Evolutionary conservation across 2,329 filamentous ascomycete genomes (phyloP).

Genomic region (Alternaria dauci): DNA sequence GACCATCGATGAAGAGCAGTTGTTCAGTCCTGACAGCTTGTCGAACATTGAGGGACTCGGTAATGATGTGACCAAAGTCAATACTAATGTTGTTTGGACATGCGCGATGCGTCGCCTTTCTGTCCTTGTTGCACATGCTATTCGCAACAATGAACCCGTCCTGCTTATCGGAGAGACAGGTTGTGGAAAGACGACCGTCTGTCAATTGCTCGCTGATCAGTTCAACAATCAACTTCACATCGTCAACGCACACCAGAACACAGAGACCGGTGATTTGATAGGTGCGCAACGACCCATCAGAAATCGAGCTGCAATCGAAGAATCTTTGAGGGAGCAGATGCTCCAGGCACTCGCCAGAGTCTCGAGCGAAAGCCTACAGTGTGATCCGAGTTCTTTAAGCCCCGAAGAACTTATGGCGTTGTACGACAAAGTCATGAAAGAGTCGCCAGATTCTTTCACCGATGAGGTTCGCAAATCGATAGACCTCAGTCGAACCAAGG

Average conservation of each 20-base stretch:
- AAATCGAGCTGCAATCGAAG: conserved; percentile 78
- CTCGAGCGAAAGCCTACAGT: conserved; percentile 11
- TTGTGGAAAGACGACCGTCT: conserved; percentile 96
- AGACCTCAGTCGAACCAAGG: conserved; percentile 65
- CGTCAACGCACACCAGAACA: conserved; percentile 97
- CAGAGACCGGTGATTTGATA: conserved; percentile 96
- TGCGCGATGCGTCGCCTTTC: conserved; percentile 92
- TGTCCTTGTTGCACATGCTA: conserved; percentile 83
- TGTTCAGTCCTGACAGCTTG: conserved; percentile 68
- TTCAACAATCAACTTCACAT: conserved; percentile 79
- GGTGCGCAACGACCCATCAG: conserved; percentile 91
- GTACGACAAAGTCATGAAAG: conserved; percentile 64
- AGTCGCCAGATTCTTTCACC: conserved; percentile 59
- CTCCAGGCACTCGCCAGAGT: conserved; percentile 40
- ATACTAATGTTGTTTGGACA: conserved; percentile 80
- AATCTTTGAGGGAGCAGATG: conserved; percentile 71
- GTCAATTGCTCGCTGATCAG: conserved; percentile 87
- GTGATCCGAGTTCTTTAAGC: conserved; percentile 32
- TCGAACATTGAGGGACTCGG: conserved; percentile 49
- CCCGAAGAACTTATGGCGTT: conserved; percentile 61
- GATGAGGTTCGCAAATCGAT: conserved; percentile 51
- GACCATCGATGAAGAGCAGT: conserved; percentile 72
- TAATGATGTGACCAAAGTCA: conserved; percentile 27
- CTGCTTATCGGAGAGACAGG: conserved; percentile 95
- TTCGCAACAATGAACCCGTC: conserved; percentile 91